Evolutionary conservation across 2,329 filamentous ascomycete genomes (phyloP).

Genomic region (Lachnellula suecica): DNA sequence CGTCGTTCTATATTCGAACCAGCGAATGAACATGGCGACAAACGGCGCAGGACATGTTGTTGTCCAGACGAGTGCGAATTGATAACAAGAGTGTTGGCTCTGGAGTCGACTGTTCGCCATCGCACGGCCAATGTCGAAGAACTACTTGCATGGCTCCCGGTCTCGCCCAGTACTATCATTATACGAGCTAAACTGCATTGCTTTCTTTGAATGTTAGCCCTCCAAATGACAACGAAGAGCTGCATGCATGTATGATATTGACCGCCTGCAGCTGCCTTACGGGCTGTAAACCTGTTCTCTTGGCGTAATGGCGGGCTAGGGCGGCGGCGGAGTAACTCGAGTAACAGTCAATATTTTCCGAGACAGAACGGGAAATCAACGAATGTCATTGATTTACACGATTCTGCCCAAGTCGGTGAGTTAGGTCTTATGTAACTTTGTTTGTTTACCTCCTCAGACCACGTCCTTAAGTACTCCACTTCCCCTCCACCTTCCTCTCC

Average conservation of each 20-base stretch:
- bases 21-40: too few species aligned
- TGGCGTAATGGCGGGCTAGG: background rate
- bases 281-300: background rate
- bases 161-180: too few species aligned
- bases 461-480: background rate
- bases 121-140: too few species aligned
- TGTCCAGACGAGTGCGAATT: too few species aligned
- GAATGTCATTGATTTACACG: background rate
- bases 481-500: background rate
- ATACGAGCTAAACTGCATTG: background rate
- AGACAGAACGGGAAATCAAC: background rate
- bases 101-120: too few species aligned
- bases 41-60: too few species aligned
- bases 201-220: background rate
- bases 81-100: too few species aligned
- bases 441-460: background rate
- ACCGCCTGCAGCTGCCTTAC: background rate
- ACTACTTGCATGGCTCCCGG: too few species aligned
- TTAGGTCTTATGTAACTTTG: background rate
- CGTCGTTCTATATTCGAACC: too few species aligned
- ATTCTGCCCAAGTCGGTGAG: background rate
- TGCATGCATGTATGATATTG: background rate
- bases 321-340: background rate
- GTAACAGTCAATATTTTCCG: background rate
- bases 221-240: background rate